phyloP scores from a whole-genome alignment of 768 basidiomycete genomes.

The Neoboletus brunneissimus region DNA sequence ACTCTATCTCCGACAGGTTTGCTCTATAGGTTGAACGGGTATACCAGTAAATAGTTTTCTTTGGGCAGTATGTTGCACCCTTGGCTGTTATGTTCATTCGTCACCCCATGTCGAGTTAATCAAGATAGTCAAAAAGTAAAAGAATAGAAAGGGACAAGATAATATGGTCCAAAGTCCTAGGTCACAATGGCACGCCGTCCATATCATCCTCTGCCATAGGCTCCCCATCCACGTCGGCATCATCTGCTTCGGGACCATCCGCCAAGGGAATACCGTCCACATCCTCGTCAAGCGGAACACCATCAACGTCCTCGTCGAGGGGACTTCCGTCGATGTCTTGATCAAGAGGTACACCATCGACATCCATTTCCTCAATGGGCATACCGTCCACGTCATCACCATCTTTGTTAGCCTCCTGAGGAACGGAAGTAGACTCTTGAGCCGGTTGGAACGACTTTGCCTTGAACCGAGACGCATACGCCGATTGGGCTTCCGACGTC shows the following conservation, averaged over 20 bases:
- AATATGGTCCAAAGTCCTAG: neutral
- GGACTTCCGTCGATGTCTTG: slow-evolving; percentile 39
- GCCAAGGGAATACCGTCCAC: slow-evolving; percentile 40
- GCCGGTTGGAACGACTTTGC: slow-evolving; percentile 76
- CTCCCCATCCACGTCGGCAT: slow-evolving; percentile 26
- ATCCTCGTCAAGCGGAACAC: slow-evolving; percentile 32
- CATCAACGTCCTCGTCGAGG: slow-evolving; percentile 29
- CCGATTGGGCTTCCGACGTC: slow-evolving; percentile 28
- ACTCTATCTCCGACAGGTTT: neutral
- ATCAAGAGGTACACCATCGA: slow-evolving; percentile 48
- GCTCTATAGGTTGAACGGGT: neutral
- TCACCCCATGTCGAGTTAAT: neutral
- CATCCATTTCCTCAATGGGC: slow-evolving; percentile 47
- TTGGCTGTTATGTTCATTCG: neutral
- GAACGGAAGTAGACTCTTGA: slow-evolving; percentile 35
- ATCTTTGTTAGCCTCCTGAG: slow-evolving; percentile 34
- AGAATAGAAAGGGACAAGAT: neutral
- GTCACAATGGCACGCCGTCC: slow-evolving; percentile 40
- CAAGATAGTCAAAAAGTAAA: neutral
- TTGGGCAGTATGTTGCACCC: neutral
- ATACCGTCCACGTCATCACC: slow-evolving; percentile 54
- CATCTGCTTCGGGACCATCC: slow-evolving; percentile 15
- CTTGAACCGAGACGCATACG: slow-evolving; percentile 66
- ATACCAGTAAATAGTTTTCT: neutral
- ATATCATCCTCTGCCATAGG: slow-evolving; percentile 35